A percentile compares a stretch with the other conserved stretches of the same genome.
phyloP scores from a whole-genome alignment of 306 rosid species.

The Acacia crassicarpa region DNA sequence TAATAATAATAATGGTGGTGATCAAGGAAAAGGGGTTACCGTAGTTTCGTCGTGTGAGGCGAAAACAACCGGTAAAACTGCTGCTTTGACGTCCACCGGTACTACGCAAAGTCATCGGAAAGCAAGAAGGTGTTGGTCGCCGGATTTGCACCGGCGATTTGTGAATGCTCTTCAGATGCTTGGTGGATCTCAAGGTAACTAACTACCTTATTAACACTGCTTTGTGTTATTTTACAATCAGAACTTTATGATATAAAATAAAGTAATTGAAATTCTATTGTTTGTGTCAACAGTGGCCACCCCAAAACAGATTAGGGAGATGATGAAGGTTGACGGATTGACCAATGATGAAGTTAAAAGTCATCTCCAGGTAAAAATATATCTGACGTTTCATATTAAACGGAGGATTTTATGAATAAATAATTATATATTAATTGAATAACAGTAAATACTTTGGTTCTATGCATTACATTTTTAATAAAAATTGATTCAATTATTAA shows the following conservation, averaged over 20 bases:
- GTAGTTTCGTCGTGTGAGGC: slow-evolving; percentile 32
- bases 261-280: not conserved
- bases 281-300: slow-evolving; percentile 58
- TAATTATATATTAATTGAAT: too few species aligned
- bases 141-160: slow-evolving; percentile 90
- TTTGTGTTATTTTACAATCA: not conserved
- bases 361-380: slow-evolving; percentile 81
- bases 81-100: not conserved
- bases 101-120: slow-evolving; percentile 70
- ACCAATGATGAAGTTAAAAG: slow-evolving; percentile 99
- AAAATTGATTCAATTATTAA: not conserved
- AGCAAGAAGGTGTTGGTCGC: slow-evolving; percentile 98
- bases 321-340: slow-evolving; percentile 99
- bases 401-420: too few species aligned
- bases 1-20: slow-evolving; percentile 33
- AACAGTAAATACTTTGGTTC: not conserved
- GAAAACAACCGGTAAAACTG: slow-evolving; percentile 36
- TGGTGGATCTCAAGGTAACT: slow-evolving; percentile 93
- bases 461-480: too few species aligned
- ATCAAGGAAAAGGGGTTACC: slow-evolving; percentile 54
- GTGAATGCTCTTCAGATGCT: slow-evolving; percentile 96
- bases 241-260: not conserved
- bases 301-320: slow-evolving; percentile 95
- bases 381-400: not conserved
- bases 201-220: not conserved